phyloP scores from a whole-genome alignment of 1,139 yeast genomes.

The Pichia sp. region DNA sequence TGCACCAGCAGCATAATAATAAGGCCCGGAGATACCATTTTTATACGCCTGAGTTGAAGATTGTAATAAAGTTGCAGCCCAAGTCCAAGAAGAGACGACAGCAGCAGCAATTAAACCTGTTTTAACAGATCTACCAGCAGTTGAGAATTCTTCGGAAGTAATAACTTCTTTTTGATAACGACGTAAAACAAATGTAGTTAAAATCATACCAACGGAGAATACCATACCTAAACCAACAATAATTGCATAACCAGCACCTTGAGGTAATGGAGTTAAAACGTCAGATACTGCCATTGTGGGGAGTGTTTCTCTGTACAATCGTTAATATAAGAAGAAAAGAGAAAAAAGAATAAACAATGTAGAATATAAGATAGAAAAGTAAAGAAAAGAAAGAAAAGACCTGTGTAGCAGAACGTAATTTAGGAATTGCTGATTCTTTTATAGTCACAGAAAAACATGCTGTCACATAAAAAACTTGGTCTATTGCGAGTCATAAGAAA shows the following conservation, averaged over 20 bases:
- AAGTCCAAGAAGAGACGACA: conserved; percentile 36
- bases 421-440: neutral
- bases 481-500: too few relatives aligned
- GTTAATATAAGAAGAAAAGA: neutral
- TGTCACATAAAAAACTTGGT: too few relatives aligned
- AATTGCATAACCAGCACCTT: conserved; percentile 89
- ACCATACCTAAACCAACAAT: conserved; percentile 83
- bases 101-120: conserved; percentile 34
- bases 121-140: conserved; percentile 33
- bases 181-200: conserved; percentile 59
- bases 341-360: neutral
- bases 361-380: neutral
- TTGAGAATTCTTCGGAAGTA: conserved; percentile 74
- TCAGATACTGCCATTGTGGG: conserved; percentile 5
- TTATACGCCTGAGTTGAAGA: conserved; percentile 25
- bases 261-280: conserved; percentile 40
- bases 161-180: conserved; percentile 75
- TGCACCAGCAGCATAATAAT: conserved; percentile 49
- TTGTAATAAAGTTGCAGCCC: conserved; percentile 32
- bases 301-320: neutral
- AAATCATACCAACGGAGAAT: conserved; percentile 74
- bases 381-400: too few relatives aligned
- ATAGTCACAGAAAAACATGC: too few relatives aligned
- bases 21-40: conserved; percentile 38
- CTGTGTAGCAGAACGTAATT: too few relatives aligned